Conservation (phyloP, 106 monocot species). For the Iris macrosiphon region DNA sequence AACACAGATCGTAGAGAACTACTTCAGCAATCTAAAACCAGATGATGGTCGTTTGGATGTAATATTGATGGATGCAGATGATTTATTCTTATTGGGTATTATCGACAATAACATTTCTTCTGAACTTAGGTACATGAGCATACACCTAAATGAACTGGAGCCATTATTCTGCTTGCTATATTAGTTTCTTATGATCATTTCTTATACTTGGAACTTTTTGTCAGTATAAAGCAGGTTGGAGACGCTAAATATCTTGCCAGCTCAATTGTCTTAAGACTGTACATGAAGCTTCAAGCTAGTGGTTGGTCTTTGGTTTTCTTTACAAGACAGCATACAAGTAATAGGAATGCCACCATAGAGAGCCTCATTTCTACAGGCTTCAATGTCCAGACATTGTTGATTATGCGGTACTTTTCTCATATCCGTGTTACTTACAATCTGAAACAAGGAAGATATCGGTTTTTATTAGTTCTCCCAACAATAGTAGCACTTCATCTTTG, state of each 20-base stretch:
- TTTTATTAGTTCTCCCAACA: no score
- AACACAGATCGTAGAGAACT: conserved; percentile 23
- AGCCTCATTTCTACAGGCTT: conserved; percentile 23
- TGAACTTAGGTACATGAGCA: conserved; percentile 9
- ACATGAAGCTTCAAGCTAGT: conserved; percentile 22
- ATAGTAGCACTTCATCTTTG: no score
- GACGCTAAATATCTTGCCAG: conserved; percentile 7
- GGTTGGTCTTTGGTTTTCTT: conserved; percentile 32
- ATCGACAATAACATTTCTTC: background rate
- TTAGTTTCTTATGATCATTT: background rate
- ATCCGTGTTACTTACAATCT: no score
- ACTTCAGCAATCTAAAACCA: conserved; percentile 20
- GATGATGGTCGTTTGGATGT: conserved; percentile 19
- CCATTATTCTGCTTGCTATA: background rate
- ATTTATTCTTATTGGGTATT: conserved; percentile 8
- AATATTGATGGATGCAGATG: conserved; percentile 37
- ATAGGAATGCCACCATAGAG: conserved; percentile 5
- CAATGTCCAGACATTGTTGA: conserved; percentile 21
- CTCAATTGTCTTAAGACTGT: conserved; percentile 13
- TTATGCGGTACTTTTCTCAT: conserved; percentile 27
- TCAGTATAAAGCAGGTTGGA: conserved; percentile 27
- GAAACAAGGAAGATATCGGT: no score
- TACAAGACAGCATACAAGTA: conserved; percentile 14
- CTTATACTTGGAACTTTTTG: background rate
- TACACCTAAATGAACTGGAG: background rate